Evolutionary conservation across 192 early-diverging fungal species (phyloP).

Genomic region (Coemansia nantahalensis): DNA sequence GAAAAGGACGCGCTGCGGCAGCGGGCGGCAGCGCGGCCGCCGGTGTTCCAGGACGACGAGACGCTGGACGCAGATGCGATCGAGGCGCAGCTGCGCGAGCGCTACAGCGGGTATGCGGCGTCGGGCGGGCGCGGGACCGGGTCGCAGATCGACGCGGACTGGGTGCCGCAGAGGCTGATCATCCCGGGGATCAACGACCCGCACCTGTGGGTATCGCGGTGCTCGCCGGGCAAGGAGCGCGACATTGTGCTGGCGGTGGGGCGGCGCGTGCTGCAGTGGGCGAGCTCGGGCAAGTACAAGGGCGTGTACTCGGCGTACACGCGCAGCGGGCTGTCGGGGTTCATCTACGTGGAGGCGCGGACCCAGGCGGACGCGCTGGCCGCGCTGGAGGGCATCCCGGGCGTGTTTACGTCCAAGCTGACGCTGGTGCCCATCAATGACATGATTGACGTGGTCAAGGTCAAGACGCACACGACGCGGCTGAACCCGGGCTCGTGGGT

Average conservation of each 20-base stretch:
- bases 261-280: constrained; percentile 69
- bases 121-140: constrained; percentile 35
- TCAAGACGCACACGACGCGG: constrained; percentile 60
- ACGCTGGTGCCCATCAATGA: constrained; percentile 87
- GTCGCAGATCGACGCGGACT: constrained; percentile 55
- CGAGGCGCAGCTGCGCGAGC: constrained; percentile 68
- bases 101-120: constrained; percentile 66
- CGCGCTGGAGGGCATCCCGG: constrained; percentile 72
- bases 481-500: constrained; percentile 77
- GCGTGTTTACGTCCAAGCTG: constrained; percentile 67
- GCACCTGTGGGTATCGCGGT: constrained; percentile 86
- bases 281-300: constrained; percentile 58
- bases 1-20: constrained; percentile 55
- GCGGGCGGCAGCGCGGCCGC: constrained; percentile 59
- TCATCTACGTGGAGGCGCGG: constrained; percentile 89
- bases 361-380: constrained; percentile 75
- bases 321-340: constrained; percentile 81
- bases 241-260: constrained; percentile 80
- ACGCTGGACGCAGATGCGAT: constrained; percentile 81
- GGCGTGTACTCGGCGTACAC: constrained; percentile 80
- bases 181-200: constrained; percentile 86
- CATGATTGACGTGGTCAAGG: constrained; percentile 85
- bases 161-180: constrained; percentile 73
- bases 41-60: constrained; percentile 76
- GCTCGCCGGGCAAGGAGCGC: constrained; percentile 83